phyloP scores from a whole-genome alignment of 148 eudicot genomes.

The Diospyros lotus region DNA sequence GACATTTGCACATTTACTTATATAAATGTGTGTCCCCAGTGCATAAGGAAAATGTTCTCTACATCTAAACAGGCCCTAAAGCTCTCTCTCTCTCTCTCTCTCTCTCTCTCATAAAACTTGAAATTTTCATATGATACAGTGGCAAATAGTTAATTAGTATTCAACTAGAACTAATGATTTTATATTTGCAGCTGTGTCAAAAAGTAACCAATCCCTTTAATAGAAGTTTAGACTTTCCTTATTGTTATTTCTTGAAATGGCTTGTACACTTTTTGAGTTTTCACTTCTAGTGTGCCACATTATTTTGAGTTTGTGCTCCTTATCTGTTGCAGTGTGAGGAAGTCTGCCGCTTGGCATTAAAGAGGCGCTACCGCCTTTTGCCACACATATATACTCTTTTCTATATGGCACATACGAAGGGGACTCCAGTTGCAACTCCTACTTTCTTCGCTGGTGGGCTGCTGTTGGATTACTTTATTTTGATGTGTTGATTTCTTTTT shows the following conservation, averaged over 20 bases:
- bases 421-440: slow-evolving; percentile 89
- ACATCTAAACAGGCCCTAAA: no score
- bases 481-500: not conserved
- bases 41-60: no score
- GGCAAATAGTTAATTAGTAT: not conserved
- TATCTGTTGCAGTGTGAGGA: slow-evolving; percentile 71
- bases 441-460: slow-evolving; percentile 77
- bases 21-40: no score
- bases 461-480: slow-evolving; percentile 8
- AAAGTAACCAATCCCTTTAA: not conserved
- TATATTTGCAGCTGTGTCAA: not conserved
- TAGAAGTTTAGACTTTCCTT: not conserved
- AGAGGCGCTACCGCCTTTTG: slow-evolving; percentile 86
- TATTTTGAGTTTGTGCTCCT: not conserved
- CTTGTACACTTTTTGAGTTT: not conserved
- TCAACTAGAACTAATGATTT: not conserved
- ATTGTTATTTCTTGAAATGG: not conserved
- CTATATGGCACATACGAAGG: slow-evolving; percentile 89
- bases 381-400: slow-evolving; percentile 93
- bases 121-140: not conserved
- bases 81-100: not conserved
- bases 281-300: not conserved
- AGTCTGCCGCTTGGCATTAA: slow-evolving; percentile 89
- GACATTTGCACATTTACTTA: no score
- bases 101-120: not conserved